Conservation (phyloP, 768 basidiomycete genomes). For the Mycena alexandri region DNA sequence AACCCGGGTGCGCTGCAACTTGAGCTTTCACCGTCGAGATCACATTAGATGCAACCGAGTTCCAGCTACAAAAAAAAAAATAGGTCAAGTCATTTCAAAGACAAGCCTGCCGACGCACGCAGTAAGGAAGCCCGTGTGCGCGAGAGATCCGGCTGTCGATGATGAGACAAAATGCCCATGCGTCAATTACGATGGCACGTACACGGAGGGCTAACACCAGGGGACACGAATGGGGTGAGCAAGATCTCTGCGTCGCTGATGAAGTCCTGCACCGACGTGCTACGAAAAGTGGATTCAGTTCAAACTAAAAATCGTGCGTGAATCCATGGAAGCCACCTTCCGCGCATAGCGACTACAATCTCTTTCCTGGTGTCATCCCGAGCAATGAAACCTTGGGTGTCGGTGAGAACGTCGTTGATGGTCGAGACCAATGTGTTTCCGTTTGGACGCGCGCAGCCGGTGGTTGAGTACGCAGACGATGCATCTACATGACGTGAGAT, state of each 20-base stretch:
- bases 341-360: slow-evolving; percentile 9
- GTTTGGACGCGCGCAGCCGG: slow-evolving; percentile 5
- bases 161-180: not conserved
- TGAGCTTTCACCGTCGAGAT: slow-evolving; percentile 7
- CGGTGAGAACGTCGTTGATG: not conserved
- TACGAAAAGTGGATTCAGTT: not conserved
- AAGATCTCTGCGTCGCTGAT: not conserved
- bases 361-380: slow-evolving; percentile 10
- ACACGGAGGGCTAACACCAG: slow-evolving; percentile 1
- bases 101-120: not conserved
- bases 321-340: not conserved
- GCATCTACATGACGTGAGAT: slow-evolving; percentile 4
- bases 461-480: slow-evolving; percentile 4
- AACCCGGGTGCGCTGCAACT: slow-evolving; percentile 3
- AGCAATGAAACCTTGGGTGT: slow-evolving; percentile 9
- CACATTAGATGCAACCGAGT: slow-evolving; percentile 4
- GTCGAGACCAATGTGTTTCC: slow-evolving; percentile 8
- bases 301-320: not conserved
- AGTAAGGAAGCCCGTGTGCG: slow-evolving; percentile 6
- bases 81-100: not conserved
- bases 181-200: not conserved
- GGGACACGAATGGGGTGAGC: slow-evolving; percentile 3
- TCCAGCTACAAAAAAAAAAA: not conserved
- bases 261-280: slow-evolving; percentile 4
- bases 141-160: not conserved